phyloP scores from a whole-genome alignment of 371 early-diverging fungal species.

The Smittium mucronatum region DNA sequence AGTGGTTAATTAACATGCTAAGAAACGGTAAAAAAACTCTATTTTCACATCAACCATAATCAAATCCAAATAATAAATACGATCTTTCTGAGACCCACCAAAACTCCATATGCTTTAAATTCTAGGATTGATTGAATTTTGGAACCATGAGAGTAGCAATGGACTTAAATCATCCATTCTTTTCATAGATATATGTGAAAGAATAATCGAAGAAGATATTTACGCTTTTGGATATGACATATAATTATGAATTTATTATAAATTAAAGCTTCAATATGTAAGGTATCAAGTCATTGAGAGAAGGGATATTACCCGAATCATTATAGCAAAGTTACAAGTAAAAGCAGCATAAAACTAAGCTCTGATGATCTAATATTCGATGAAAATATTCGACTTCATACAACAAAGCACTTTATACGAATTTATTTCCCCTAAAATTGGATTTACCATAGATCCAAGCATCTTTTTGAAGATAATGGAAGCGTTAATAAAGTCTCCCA shows the following conservation, averaged over 20 bases:
- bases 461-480: constrained; percentile 34
- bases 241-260: not conserved
- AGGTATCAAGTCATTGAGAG: constrained; percentile 25
- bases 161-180: not conserved
- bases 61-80: too few relatives aligned
- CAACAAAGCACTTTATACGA: constrained; percentile 35
- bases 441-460: constrained; percentile 31
- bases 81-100: too few relatives aligned
- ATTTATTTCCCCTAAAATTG: constrained; percentile 35
- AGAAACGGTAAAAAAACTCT: not conserved
- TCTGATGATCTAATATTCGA: constrained; percentile 14
- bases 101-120: not conserved
- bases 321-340: constrained; percentile 26
- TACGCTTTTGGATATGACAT: not conserved
- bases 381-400: constrained; percentile 16
- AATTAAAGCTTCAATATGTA: constrained; percentile 17
- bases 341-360: constrained; percentile 31
- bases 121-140: not conserved
- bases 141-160: not conserved
- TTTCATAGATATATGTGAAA: not conserved
- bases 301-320: constrained; percentile 20
- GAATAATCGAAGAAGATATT: not conserved
- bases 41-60: not conserved
- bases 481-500: constrained; percentile 24
- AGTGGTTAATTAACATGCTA: not conserved